Base-by-base conservation (phyloP, 2,329 filamentous ascomycete genomes). In the Aureobasidium leucospermi region DNA sequence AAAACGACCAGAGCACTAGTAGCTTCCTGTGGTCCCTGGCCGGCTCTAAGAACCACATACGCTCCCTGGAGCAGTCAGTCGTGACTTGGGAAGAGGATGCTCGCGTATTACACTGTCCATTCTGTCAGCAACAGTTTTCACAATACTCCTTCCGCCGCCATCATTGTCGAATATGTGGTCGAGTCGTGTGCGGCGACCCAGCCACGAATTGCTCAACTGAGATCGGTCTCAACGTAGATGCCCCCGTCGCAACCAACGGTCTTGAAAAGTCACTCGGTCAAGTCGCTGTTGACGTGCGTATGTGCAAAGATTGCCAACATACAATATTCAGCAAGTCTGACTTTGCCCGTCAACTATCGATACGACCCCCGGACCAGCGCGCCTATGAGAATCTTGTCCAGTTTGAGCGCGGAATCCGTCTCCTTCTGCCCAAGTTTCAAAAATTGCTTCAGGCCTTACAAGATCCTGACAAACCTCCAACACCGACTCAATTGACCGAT, bases 11-110 rank as follows among this genome's bases (percentile, higher is more conserved):
- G 64, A 78, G 76, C n/a, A 69, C 72, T 48, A 74, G 74, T 6
- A 73, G 75, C 32, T 72, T 88, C 43, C 68, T 88, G 46, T 83
- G 81, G 62, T 82, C 85, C 0, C 77, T 86, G 1, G 69, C 70
- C 10, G 73, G 75, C 23, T 74, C 75, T 63, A 90, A 87, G 63
- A 84, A 87, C 52, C 82, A 90, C 52, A 61, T 71, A 16, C 94
- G 96, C 70, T 70, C 83, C 13, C 76, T 97, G 4, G 94, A 99
- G 70, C 94, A 99, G 70, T 91, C 89, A 0, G 84, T 99, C 7
- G 92, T 99, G 15, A 88, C 87, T 0, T 99, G 94, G 94, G 89
- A 99, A 72, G 92, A 97, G 56, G 94, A 99, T 72, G 81, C 86
- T 0, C 83, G 79, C 34, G 91, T 99, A 6, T 63, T 79, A 1